A percentile compares a stretch with the other conserved stretches of the same genome.
phyloP scores from a whole-genome alignment of 768 basidiomycete genomes.

The Coprinopsis marcescibilis region DNA sequence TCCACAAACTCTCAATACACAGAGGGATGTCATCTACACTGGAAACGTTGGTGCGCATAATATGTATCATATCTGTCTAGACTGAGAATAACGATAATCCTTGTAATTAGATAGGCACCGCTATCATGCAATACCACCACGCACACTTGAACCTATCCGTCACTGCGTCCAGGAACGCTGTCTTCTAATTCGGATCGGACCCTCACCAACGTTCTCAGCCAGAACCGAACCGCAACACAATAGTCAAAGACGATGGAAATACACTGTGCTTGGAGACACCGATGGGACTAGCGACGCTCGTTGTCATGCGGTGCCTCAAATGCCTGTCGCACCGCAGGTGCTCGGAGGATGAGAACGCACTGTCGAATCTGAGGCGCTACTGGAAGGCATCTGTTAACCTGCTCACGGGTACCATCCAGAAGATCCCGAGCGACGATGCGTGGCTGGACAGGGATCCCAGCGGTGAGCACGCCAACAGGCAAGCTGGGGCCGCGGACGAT shows the following conservation, averaged over 20 bases:
- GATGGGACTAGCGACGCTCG: slow-evolving; percentile 32
- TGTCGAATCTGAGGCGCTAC: slow-evolving; percentile 8
- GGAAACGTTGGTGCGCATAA: slow-evolving; percentile 20
- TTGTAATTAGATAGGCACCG: slow-evolving; percentile 15
- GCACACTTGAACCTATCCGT: slow-evolving; percentile 11
- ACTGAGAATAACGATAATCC: neutral
- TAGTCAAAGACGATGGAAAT: slow-evolving; percentile 12
- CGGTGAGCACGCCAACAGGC: no score
- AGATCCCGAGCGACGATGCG: slow-evolving; percentile 19
- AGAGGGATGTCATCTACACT: slow-evolving; percentile 21
- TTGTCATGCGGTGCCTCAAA: slow-evolving; percentile 22
- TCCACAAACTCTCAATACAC: slow-evolving; percentile 6
- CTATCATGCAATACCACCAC: slow-evolving; percentile 22
- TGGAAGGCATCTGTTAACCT: slow-evolving; percentile 20
- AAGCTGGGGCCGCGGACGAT: no score
- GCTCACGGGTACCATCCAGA: slow-evolving; percentile 18
- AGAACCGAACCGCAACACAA: slow-evolving; percentile 11
- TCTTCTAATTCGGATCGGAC: slow-evolving; percentile 16
- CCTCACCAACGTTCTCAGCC: slow-evolving; percentile 16
- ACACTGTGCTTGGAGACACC: slow-evolving; percentile 37
- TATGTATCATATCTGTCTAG: neutral
- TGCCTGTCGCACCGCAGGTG: neutral
- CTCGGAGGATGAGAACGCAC: slow-evolving; percentile 18
- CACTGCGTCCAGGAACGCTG: slow-evolving; percentile 14
- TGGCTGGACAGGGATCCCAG: no score